Base-by-base conservation (phyloP, 139 green algal genomes). In the Chlorella sorokiniana region DNA sequence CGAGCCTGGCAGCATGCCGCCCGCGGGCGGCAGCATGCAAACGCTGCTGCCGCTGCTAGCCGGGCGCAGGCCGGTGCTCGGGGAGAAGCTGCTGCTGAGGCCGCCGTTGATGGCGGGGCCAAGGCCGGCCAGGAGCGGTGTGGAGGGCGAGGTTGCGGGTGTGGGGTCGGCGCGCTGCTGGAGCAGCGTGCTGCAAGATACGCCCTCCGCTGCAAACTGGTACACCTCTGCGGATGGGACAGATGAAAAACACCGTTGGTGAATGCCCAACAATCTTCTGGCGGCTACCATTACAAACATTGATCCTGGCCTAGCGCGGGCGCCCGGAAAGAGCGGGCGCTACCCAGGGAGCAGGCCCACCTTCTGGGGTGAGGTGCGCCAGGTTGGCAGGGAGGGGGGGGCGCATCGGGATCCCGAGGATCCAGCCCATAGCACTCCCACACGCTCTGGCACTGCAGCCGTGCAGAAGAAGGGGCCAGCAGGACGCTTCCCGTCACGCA, bases 341-440 rank as follows among this genome's bases (percentile, higher is more conserved):
- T 10, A 69, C 4, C 63, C 29, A 31, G 33, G 29, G 27, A 69
- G 27, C 82, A 63, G 33, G n/a, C 85, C 64, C n/a, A 81, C 81
- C 77, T 83, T 89, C 65, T 25, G 48, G 65, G 5, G 78, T 77
- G 31, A 83, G 48, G 78, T 83, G 65, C 0, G 78, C 64, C 78
- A 83, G 35, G 48, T 83, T 83, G 63, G 78, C 51, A 27, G 78
- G 78, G 1, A 23, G 67, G 65, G 10, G 62, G 38, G 44, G 78
- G 65, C 0, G 78, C 78, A n/a, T 83, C 78, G 3, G 63, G 37
- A 38, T 83, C 45, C 10, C 31, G 4, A 1, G 78, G 69, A 54
- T 84, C 84, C 27, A 84, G 4, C 0, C 41, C 33, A 14, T 71
- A 45, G 69, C 79, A 84, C 16, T 82, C 81, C 73, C 81, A 78